Evolutionary conservation across 805 yeast species (phyloP).

Genomic region (Clavispora phyllophila): DNA sequence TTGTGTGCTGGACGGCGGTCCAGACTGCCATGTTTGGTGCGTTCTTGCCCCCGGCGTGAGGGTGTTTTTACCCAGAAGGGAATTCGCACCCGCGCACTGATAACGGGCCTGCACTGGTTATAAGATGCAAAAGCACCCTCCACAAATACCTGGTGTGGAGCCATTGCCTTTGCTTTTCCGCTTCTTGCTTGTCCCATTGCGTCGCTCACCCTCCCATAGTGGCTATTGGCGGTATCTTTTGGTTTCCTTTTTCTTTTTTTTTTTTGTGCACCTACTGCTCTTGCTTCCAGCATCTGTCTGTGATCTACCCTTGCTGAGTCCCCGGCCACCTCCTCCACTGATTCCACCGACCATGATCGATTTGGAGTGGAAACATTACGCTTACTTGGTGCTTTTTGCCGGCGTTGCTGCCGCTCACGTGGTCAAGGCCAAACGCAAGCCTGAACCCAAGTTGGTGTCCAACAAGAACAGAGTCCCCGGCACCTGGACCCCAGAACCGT

Average conservation of each 20-base stretch:
- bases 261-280: too few relatives aligned
- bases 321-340: too few relatives aligned
- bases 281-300: too few relatives aligned
- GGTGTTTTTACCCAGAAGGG: constrained; percentile 10
- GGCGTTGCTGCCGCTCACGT: constrained; percentile 6
- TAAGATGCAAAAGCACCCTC: constrained; percentile 1
- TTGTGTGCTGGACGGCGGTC: constrained; percentile 56
- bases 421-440: constrained; percentile 3
- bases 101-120: not conserved
- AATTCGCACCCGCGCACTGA: constrained; percentile 5
- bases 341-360: too few relatives aligned
- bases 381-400: constrained; percentile 8
- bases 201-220: too few relatives aligned
- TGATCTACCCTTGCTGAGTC: too few relatives aligned
- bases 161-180: not conserved
- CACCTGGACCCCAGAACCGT: constrained; percentile 50
- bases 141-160: too few relatives aligned
- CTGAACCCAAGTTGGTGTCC: not conserved
- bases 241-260: too few relatives aligned
- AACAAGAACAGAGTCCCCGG: constrained; percentile 47
- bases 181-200: too few relatives aligned
- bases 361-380: constrained; percentile 9
- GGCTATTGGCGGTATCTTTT: too few relatives aligned
- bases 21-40: constrained; percentile 74
- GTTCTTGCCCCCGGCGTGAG: constrained; percentile 91